Percentiles rank a stretch among this genome's conserved stretches.
Evolutionary conservation across 140 eudicot genomes (phyloP).

Genomic region (Erigeron philadelphicus): DNA sequence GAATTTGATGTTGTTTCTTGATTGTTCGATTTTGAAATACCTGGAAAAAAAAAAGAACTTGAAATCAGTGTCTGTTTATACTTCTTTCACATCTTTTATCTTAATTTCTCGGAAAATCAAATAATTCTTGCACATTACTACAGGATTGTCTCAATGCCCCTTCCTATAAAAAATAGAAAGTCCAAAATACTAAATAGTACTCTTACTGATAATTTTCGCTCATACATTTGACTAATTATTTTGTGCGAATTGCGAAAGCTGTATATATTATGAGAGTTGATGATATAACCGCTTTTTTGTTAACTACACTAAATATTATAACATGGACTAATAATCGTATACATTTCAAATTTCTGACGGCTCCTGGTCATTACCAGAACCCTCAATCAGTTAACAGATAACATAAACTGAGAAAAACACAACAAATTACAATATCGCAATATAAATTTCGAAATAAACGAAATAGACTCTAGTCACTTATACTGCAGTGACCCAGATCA

Average conservation of each 20-base stretch:
- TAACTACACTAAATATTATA: not conserved
- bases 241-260: not conserved
- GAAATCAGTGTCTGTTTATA: constrained; percentile 10
- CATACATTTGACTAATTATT: constrained; percentile 1
- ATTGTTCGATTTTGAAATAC: constrained; percentile 45
- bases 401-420: no score
- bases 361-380: no score
- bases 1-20: constrained; percentile 35
- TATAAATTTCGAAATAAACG: no score
- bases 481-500: no score
- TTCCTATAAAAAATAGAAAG: not conserved
- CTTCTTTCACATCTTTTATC: no score
- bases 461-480: no score
- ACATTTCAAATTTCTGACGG: no score
- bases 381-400: no score
- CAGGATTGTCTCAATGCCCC: constrained; percentile 8
- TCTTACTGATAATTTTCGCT: not conserved
- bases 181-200: constrained; percentile 3
- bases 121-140: not conserved
- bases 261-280: not conserved
- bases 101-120: no score
- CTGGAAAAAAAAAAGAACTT: constrained; percentile 31
- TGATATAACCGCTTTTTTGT: not conserved
- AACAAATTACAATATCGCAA: no score
- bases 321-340: not conserved